Percentiles rank a stretch among this genome's conserved stretches.
Conservation (phyloP, 148 eudicot genomes). For the Fagopyrum esculentum region DNA sequence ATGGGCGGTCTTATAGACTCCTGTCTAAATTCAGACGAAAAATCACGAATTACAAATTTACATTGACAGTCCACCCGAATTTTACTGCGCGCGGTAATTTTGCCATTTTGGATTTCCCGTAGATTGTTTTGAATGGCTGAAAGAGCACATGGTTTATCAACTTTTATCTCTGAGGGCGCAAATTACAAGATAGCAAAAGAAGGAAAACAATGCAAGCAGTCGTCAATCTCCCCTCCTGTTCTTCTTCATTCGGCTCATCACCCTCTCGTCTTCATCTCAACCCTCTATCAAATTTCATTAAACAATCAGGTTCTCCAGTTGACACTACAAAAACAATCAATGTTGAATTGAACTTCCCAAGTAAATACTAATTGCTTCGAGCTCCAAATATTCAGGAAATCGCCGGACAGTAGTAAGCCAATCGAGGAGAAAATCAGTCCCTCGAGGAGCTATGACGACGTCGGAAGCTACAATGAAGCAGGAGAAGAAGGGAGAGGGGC, state of each 20-base stretch:
- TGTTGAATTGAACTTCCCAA: background rate
- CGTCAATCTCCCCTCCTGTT: background rate
- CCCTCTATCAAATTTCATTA: background rate
- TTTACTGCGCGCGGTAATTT: no score
- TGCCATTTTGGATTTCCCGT: no score
- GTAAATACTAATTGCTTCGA: background rate
- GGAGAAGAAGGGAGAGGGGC: slow-evolving; percentile 18
- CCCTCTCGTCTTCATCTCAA: background rate
- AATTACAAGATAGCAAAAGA: background rate
- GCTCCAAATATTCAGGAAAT: background rate
- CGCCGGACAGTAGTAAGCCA: background rate
- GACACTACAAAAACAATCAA: background rate
- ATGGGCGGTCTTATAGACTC: no score
- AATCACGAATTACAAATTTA: no score
- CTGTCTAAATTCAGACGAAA: no score
- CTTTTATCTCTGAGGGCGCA: background rate
- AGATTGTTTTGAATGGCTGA: background rate
- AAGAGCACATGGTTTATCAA: background rate
- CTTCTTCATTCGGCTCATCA: background rate
- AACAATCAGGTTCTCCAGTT: background rate
- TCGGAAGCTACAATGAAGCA: background rate
- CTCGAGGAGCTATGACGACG: slow-evolving; percentile 3
- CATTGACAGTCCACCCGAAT: no score
- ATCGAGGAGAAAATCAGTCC: background rate
- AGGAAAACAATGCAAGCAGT: background rate